Evolutionary conservation across 2,329 filamentous ascomycete genomes (phyloP).

Genomic region (Penicillium digitatum): DNA sequence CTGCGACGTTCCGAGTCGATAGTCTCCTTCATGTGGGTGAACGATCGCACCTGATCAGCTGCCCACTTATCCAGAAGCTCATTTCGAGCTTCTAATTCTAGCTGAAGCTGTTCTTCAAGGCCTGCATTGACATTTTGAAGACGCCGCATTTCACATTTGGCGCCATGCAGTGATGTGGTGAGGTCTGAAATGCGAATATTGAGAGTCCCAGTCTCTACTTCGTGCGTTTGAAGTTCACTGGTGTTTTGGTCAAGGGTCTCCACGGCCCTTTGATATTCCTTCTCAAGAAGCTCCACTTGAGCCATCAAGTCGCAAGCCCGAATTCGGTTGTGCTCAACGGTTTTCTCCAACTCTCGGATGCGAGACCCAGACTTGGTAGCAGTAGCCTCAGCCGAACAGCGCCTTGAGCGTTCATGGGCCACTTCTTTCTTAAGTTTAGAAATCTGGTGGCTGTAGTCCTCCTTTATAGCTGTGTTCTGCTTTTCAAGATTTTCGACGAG

Average conservation of each 20-base stretch:
- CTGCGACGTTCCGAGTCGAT: slow-evolving; percentile 39
- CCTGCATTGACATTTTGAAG: slow-evolving; percentile 35
- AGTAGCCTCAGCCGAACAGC: slow-evolving; percentile 34
- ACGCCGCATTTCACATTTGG: slow-evolving; percentile 35
- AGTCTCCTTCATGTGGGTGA: slow-evolving; percentile 34
- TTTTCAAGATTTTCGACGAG: slow-evolving; percentile 43
- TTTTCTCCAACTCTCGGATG: slow-evolving; percentile 38
- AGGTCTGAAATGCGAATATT: slow-evolving; percentile 43
- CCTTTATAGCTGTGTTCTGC: slow-evolving; percentile 31
- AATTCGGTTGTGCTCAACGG: slow-evolving; percentile 34
- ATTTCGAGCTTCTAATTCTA: slow-evolving; percentile 38
- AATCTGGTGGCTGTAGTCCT: slow-evolving; percentile 29
- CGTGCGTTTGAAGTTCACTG: slow-evolving; percentile 25
- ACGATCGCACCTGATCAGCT: slow-evolving; percentile 34
- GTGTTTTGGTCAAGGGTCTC: slow-evolving; percentile 23
- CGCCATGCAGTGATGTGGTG: slow-evolving; percentile 38
- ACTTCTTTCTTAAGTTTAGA: slow-evolving; percentile 36
- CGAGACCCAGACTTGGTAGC: slow-evolving; percentile 33
- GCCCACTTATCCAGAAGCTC: slow-evolving; percentile 33
- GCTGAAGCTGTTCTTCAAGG: slow-evolving; percentile 37
- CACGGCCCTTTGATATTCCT: slow-evolving; percentile 26
- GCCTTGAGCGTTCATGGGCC: slow-evolving; percentile 30
- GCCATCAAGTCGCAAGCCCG: slow-evolving; percentile 34
- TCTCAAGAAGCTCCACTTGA: slow-evolving; percentile 34
- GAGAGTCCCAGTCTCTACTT: slow-evolving; percentile 37